Evolutionary conservation across 441 rosid species (phyloP).

Genomic region (Adansonia rubrostipa): DNA sequence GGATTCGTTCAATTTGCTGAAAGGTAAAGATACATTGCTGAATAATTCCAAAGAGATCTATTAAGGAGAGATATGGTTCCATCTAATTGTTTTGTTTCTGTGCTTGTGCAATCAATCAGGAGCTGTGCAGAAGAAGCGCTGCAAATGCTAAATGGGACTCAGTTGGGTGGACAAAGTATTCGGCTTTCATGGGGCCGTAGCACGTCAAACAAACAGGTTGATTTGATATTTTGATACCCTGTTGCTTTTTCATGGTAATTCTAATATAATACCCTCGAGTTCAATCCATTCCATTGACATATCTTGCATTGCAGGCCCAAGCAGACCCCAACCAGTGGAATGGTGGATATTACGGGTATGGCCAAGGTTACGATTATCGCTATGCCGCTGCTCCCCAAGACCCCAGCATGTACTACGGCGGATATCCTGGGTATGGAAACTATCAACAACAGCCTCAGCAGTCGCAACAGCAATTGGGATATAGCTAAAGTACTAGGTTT

Average conservation of each 20-base stretch:
- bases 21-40: conserved; percentile 49
- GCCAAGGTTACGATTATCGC: conserved; percentile 81
- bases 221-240: not conserved
- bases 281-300: not conserved
- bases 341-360: conserved; percentile 63
- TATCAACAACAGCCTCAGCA: conserved; percentile 54
- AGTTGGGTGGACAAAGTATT: conserved; percentile 73
- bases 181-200: conserved; percentile 98
- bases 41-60: conserved; percentile 12
- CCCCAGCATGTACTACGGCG: conserved; percentile 78
- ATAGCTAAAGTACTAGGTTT: conserved; percentile 39
- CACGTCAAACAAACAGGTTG: conserved; percentile 83
- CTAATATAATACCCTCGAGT: not conserved
- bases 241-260: not conserved
- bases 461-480: conserved; percentile 67
- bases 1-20: conserved; percentile 93
- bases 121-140: conserved; percentile 91
- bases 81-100: conserved; percentile 15
- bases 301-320: conserved; percentile 41
- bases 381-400: conserved; percentile 73
- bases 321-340: conserved; percentile 61
- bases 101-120: conserved; percentile 46
- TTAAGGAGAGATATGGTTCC: not conserved
- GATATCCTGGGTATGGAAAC: conserved; percentile 70
- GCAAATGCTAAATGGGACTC: conserved; percentile 64